phyloP scores from a whole-genome alignment of 2,329 filamentous ascomycete species.

The Fusarium sp. region DNA sequence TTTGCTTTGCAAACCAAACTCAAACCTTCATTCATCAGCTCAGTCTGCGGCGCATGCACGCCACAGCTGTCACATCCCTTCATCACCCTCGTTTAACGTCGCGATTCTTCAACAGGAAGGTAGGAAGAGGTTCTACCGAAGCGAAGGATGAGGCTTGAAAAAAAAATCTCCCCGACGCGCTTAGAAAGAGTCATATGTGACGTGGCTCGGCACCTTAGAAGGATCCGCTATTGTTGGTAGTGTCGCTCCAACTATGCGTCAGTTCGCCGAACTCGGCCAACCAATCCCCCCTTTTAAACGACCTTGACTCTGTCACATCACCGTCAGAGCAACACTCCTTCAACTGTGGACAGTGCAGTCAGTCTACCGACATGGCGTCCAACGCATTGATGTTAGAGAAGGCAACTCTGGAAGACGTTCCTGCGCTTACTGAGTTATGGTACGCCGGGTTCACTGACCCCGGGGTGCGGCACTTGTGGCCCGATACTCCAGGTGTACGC shows the following conservation, averaged over 20 bases:
- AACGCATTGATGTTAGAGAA: neutral
- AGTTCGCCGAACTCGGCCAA: neutral
- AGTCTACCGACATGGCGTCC: neutral
- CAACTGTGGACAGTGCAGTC: neutral
- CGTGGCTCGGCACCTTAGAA: neutral
- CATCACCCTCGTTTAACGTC: neutral
- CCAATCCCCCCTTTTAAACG: neutral
- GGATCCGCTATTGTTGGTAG: neutral
- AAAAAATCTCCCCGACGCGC: neutral
- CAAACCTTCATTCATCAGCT: neutral
- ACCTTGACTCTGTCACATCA: neutral
- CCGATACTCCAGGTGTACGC: constrained; percentile 10
- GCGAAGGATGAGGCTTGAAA: neutral
- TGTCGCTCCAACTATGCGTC: neutral
- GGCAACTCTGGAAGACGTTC: constrained; percentile 8
- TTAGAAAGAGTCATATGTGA: neutral
- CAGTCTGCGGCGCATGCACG: neutral
- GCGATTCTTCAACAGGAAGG: neutral
- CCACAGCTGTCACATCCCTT: neutral
- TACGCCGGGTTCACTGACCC: constrained; percentile 10
- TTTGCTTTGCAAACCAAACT: neutral
- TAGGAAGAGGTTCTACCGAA: neutral
- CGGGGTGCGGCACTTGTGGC: constrained; percentile 8
- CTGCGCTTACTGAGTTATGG: constrained; percentile 14
- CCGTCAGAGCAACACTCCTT: neutral